Evolutionary conservation across 345 rosid species (phyloP), one percentile per base, ranked within the genome.

Genomic region (Triadica sebifera): DNA sequence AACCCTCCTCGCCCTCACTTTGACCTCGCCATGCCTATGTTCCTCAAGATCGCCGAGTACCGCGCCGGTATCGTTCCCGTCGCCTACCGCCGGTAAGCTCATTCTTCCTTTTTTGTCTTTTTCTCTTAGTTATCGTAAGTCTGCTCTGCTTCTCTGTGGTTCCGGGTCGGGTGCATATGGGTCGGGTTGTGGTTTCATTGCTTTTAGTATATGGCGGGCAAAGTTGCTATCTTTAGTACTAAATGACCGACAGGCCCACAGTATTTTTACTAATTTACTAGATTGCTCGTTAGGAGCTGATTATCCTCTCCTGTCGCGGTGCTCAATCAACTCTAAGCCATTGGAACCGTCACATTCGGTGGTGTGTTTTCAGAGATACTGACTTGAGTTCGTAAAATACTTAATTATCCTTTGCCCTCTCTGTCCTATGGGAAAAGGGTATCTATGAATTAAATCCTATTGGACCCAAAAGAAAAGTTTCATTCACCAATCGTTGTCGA

Each of bases 1-100:
- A 90, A 89, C 53, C 95, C 97, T 53, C 96, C 93, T 0, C 85
- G 85, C 51, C 80, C 88, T 19, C 93, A 88, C 59, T 92, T 92
- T 52, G 95, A 89, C 81, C 89, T 92, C 81, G 75, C 97, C 66
- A 93, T 89, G 78, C 93, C 97, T 52, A 93, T 90, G 13, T 92
- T 89, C 76, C 83, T 84, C 74, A 85, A 89, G 82, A 85, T 92
- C 37, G 97, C 97, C 5, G 79, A 73, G 59, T 92, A 83, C 84
- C 80, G 72, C 12, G 95, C 95, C 8, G 93, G 95, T 29, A 90
- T 92, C 2, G 93, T 90, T 55, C 97, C 97, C 0, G 72, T 92
- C 61, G 58, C 81, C 58, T 86, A 83, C 62, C 86, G 91, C 77
- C 91, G 81, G 95, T 92, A 74, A 65, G 64, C 24, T 46, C 10